Evolutionary conservation across 352 stramenopile genomes (phyloP).

Genomic region (Pythium coloratum): DNA sequence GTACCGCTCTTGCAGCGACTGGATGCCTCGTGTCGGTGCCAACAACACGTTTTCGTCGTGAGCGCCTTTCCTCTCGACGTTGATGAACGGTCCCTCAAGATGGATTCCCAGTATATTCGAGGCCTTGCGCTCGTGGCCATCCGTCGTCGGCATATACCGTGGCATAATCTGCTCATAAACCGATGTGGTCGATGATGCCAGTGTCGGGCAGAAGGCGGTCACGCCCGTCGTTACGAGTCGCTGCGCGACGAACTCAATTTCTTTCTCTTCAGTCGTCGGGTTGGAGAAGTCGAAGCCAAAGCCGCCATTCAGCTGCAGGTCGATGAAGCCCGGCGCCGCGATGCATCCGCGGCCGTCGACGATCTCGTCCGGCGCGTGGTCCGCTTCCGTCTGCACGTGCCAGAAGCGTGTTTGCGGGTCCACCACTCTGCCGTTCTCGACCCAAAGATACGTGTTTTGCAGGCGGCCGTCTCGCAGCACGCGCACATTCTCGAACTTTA

Average conservation of each 20-base stretch:
- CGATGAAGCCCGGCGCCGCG: conserved; percentile 84
- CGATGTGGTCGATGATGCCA: conserved; percentile 71
- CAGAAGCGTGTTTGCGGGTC: conserved; percentile 64
- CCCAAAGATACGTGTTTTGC: conserved; percentile 44
- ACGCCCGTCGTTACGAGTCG: conserved; percentile 67
- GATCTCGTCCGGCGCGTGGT: conserved; percentile 44
- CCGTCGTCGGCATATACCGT: conserved; percentile 44
- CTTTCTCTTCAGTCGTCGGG: conserved; percentile 35
- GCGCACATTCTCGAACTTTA: conserved; percentile 66
- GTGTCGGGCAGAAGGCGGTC: conserved; percentile 88
- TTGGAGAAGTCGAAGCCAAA: conserved; percentile 88
- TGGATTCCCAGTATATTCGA: conserved; percentile 86
- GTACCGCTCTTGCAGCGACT: conserved; percentile 55
- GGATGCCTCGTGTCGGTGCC: conserved; percentile 38
- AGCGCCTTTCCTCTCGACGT: conserved; percentile 67
- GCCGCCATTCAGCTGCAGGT: conserved; percentile 89
- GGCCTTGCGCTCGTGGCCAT: conserved; percentile 31
- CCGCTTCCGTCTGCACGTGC: conserved; percentile 22
- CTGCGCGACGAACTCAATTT: conserved; percentile 51
- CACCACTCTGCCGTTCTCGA: conserved; percentile 49
- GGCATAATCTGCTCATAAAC: conserved; percentile 63
- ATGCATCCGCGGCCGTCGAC: conserved; percentile 77
- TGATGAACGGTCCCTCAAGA: conserved; percentile 91
- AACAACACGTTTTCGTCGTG: conserved; percentile 68
- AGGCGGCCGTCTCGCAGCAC: conserved; percentile 49